Evolutionary conservation across 73 alveolate genomes (phyloP), one percentile per base, ranked within the genome.

Genomic region (Paramecium octaurelia): DNA sequence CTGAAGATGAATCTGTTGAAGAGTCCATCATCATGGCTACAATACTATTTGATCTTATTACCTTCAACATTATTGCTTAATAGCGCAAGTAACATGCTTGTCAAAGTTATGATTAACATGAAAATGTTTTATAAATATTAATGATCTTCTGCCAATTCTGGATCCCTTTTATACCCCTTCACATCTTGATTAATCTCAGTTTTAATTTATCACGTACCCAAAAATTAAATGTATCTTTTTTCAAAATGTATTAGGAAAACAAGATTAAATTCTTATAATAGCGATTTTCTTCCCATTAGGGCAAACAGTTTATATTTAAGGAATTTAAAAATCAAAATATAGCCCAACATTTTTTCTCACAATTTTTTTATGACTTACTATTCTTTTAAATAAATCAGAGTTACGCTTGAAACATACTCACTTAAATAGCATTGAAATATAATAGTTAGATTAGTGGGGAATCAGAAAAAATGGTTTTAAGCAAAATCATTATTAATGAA

Each of bases 1-100:
- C 91, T 16, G 87, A 34, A 35, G 87, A 36, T 34, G 87, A 34
- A 40, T 73, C 87, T 27, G 48, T 64, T 64, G 84, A 64, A 31
- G 84, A 40, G 29, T 64, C 84, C 42, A 27, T 64, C 48, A 27
- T 64, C 46, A 54, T 54, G 29, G 84, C 84, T 64, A 64, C 54
- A 31, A 64, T 64, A 64, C 2, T 54, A 54, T 54, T 54, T 18
- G 31, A 23, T 34, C 29, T 12, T 1, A 8, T 27, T 64, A 64
- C 84, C 84, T 23, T 64, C 42, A 64, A 64, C 84, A 64, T 64
- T 64, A n/a, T 64, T 64, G 48, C 48, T 24, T 12, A 64, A 27
- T 34, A 64, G 84, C 84, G 31, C 1, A 64, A 64, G 42, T 31
- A 64, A 27, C 84, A 64, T 64, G 84, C 14, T 64, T 34, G 50